Base-by-base conservation (phyloP, 208 protist genomes). In the Phytomonas francai region DNA sequence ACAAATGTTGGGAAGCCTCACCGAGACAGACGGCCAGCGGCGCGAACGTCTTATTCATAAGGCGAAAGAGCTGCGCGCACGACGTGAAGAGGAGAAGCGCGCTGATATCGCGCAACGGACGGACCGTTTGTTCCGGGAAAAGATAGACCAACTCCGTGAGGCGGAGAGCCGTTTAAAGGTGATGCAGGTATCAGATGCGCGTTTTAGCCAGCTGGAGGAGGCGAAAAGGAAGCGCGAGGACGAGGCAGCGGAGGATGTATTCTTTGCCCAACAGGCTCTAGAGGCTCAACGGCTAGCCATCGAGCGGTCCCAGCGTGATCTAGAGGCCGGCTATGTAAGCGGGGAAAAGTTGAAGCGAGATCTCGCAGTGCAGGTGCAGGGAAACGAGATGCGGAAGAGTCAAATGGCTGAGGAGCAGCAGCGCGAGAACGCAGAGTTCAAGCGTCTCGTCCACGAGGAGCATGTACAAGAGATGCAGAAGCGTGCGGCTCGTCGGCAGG, bases 161-260 rank as follows among this genome's bases (percentile, higher is more conserved):
- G 89, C 89, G 34, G 87, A 95, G 81, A 93, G 87, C 70, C 84
- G 87, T 0, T 76, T 95, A 36, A 90, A 88, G 63, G 80, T 89
- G 58, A 89, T 95, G 89, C 89, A 95, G 73, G 78, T 90, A 11
- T 67, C 89, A 0, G 85, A 93, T 65, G 81, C 71, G 11, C 87
- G 87, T 60, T 88, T 78, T 63, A 73, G 85, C 0, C 89, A 95
- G 73, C 72, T 95, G 16, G 79, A 67, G 27, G 73, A 76, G 31
- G 77, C 76, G 14, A 74, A 78, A 16, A 66, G 67, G 32, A 87
- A 87, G 25, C 65, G 67, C 0, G 70, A 74, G 57, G 76, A 87
- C 73, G 65, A 82, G 51, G 65, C 57, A 22, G 77, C 67, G 12
- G 85, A 92, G 72, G 80, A 83, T 33, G 72, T 67, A 63, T 89